Percentiles rank a stretch among this genome's conserved stretches.
These are phyloP conservation scores for Debaryomyces udenii DNA, from an alignment of 1,139 yeast species.

Conservation along the genomic window DNA sequence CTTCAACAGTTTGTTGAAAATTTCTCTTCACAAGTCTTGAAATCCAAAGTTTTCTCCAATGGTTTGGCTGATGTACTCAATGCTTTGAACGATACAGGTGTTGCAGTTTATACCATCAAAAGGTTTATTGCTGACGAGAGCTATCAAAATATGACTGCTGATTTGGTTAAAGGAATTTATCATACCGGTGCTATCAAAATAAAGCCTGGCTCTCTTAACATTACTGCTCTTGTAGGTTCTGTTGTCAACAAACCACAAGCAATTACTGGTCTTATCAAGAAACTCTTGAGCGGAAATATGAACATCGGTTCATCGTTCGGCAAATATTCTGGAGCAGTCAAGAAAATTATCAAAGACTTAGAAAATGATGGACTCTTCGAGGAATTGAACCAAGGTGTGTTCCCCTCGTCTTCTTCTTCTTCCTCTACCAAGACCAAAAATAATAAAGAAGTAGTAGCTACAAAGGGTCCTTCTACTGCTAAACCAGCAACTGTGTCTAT, in stretches of 20 bases:
- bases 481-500: constrained; percentile 12
- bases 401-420: constrained; percentile 28
- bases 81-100: constrained; percentile 48
- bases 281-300: constrained; percentile 28
- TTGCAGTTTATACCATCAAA: constrained; percentile 43
- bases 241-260: constrained; percentile 31
- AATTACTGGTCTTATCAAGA: constrained; percentile 27
- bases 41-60: constrained; percentile 30
- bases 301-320: constrained; percentile 22
- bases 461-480: constrained; percentile 9
- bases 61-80: constrained; percentile 32
- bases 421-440: constrained; percentile 13
- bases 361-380: constrained; percentile 44
- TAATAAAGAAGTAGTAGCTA: constrained; percentile 10
- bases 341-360: constrained; percentile 34
- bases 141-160: constrained; percentile 43
- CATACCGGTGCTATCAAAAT: constrained; percentile 31
- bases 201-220: constrained; percentile 26
- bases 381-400: constrained; percentile 41
- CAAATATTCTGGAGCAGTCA: constrained; percentile 37
- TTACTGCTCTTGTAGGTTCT: constrained; percentile 27
- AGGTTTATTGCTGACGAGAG: constrained; percentile 37
- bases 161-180: constrained; percentile 29
- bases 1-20: constrained; percentile 35
- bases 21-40: constrained; percentile 31